phyloP scores from a whole-genome alignment of 148 eudicot genomes.

The Nepenthes mirabilis region DNA sequence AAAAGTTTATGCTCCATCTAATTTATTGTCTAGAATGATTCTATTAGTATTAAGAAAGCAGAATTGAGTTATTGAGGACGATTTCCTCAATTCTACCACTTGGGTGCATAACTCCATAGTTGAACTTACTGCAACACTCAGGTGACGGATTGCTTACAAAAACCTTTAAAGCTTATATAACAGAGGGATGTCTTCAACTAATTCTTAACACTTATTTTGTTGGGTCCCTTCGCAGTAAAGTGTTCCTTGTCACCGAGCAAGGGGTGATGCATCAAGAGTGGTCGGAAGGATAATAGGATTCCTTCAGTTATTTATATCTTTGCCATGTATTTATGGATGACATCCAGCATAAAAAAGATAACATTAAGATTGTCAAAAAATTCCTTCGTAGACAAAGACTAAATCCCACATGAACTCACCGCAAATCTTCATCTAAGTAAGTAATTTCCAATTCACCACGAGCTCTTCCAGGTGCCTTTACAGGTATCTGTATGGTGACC shows the following conservation, averaged over 20 bases:
- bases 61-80: too few species aligned
- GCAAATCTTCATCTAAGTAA: constrained; percentile 80
- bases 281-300: too few species aligned
- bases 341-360: background rate
- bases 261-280: too few species aligned
- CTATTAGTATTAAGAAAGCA: too few species aligned
- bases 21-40: too few species aligned
- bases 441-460: constrained; percentile 72
- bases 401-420: constrained; percentile 25
- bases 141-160: too few species aligned
- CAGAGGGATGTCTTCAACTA: background rate
- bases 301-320: background rate
- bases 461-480: constrained; percentile 89
- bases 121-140: too few species aligned
- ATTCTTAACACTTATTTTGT: background rate
- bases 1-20: too few species aligned
- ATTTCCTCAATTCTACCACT: too few species aligned
- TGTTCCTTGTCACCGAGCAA: too few species aligned
- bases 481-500: constrained; percentile 44
- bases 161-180: background rate
- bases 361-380: background rate
- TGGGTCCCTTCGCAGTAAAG: too few species aligned
- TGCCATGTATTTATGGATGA: background rate
- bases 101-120: too few species aligned
- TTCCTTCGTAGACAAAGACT: background rate